Evolutionary conservation across 352 stramenopile genomes (phyloP).

Genomic region (Phytophthora pistaciae): DNA sequence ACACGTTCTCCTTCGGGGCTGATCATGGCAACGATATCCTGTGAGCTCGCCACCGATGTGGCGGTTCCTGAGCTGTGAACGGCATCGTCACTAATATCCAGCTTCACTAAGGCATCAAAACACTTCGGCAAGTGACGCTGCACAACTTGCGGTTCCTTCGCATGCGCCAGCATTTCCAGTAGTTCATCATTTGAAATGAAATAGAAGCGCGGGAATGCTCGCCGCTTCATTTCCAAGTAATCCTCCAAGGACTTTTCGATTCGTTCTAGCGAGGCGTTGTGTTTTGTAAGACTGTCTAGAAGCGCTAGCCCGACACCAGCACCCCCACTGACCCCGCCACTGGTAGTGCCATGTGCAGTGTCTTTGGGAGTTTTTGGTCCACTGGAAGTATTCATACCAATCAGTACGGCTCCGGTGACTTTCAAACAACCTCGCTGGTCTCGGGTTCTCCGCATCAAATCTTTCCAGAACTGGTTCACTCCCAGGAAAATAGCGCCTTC

Average conservation of each 20-base stretch:
- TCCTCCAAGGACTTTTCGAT: conserved; percentile 88
- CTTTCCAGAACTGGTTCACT: conserved; percentile 87
- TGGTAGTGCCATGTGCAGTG: conserved; percentile 1
- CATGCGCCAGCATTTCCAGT: conserved; percentile 84
- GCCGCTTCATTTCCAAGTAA: conserved; percentile 87
- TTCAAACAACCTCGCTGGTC: conserved; percentile 78
- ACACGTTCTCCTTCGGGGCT: conserved; percentile 86
- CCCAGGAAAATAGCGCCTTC: conserved; percentile 66
- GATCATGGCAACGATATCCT: conserved; percentile 84
- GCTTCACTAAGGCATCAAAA: conserved; percentile 82
- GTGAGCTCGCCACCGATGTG: conserved; percentile 18
- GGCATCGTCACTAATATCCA: conserved; percentile 75
- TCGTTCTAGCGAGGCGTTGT: conserved; percentile 74
- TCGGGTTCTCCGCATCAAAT: conserved; percentile 71
- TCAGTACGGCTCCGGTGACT: conserved; percentile 57
- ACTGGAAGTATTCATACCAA: conserved; percentile 34
- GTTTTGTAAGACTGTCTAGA: conserved; percentile 70
- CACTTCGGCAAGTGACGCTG: conserved; percentile 87
- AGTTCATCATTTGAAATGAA: conserved; percentile 92
- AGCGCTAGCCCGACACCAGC: conserved; percentile 49
- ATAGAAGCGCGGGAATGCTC: conserved; percentile 88
- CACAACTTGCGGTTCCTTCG: conserved; percentile 80
- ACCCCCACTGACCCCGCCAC: not conserved
- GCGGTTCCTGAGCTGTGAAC: conserved; percentile 11
- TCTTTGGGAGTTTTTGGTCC: conserved; percentile 27